Evolutionary conservation across 2,329 filamentous ascomycete species (phyloP).

Genomic region (Aspergillus unguis): DNA sequence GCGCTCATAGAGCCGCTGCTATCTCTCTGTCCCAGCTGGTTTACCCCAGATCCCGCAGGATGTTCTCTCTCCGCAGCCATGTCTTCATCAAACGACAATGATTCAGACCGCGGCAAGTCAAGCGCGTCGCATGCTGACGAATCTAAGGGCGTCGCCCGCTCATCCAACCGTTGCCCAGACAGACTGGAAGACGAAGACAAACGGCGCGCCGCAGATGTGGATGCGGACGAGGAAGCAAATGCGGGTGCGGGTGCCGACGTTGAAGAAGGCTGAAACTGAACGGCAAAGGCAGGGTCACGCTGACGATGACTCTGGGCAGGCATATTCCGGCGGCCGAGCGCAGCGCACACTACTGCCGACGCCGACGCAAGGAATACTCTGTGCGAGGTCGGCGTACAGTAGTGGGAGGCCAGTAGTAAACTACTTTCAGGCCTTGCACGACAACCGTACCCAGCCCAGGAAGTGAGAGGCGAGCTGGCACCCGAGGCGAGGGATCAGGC

Average conservation of each 20-base stretch:
- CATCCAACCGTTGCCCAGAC: slow-evolving; percentile 6
- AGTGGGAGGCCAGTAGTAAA: not conserved
- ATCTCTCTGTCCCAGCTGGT: not conserved
- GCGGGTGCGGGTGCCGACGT: slow-evolving; percentile 1
- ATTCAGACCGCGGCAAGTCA: slow-evolving; percentile 9
- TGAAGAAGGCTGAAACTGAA: not conserved
- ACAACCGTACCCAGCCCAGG: not conserved
- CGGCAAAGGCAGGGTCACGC: slow-evolving; percentile 2
- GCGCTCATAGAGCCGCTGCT: not conserved
- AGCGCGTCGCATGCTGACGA: slow-evolving; percentile 16
- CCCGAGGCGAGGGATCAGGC: not conserved
- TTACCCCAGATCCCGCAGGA: not conserved
- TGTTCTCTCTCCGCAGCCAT: slow-evolving; percentile 5
- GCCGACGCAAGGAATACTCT: not conserved
- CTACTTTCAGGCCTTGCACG: slow-evolving; percentile 10
- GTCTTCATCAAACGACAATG: slow-evolving; percentile 8
- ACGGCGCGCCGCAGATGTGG: not conserved
- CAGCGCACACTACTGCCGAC: slow-evolving; percentile 8
- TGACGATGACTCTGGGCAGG: slow-evolving; percentile 12
- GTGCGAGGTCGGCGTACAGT: too few relatives aligned
- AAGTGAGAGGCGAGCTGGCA: slow-evolving; percentile 5
- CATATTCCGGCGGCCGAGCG: slow-evolving; percentile 17
- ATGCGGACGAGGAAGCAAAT: too few relatives aligned
- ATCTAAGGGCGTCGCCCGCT: slow-evolving; percentile 9
- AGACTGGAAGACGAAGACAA: slow-evolving; percentile 2